Base-by-base conservation (phyloP, 2,329 filamentous ascomycete genomes). In the Exophiala viscosa region DNA sequence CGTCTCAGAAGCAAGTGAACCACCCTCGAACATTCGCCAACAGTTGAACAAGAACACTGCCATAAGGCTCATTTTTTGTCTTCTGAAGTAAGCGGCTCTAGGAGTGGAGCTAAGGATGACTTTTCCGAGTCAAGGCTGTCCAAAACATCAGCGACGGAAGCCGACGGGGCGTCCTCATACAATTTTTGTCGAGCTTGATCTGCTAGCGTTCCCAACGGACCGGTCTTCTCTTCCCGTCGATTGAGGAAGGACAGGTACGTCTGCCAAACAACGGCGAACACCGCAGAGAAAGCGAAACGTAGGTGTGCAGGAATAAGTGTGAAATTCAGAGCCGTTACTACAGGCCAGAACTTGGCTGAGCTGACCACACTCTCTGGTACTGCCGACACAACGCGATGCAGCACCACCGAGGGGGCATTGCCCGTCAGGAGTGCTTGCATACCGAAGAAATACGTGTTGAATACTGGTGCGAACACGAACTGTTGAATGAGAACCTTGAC, bases 201-300 rank as follows among this genome's bases (percentile, higher is more conserved):
- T 23, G 53, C 59, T 2, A 53, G 47, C 2, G 18, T 40, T 11
- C 52, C 54, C 34, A 48, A 47, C 11, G 50, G 54, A 5, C 44
- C 47, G 13, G 36, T 42, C 40, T 56, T 57, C 43, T 57, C 57
- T 35, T 56, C 54, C 17, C 41, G 45, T 35, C 57, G 48, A 42
- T 59, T 57, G 43, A 59, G 48, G 34, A 52, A 87, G 61, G 84
- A 88, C 61, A 96, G 66, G 75, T 96, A 96, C 1, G 88, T 90
- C 78, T 96, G 90, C 90, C 90, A 96, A 0, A 87, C 87, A 46
- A 96, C 86, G 1, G 89, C 88, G 59, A 95, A 79, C 3, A 86
- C 72, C 1, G 88, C 88, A 0, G 86, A 83, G 62, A 95, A 92
- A 8, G 95, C 78, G 61, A 83, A 88, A 45, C 91, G 77, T 69